Evolutionary conservation across 2,329 filamentous ascomycete genomes (phyloP), one percentile per base, ranked within the genome.

Genomic region (Cercospora sesami): DNA sequence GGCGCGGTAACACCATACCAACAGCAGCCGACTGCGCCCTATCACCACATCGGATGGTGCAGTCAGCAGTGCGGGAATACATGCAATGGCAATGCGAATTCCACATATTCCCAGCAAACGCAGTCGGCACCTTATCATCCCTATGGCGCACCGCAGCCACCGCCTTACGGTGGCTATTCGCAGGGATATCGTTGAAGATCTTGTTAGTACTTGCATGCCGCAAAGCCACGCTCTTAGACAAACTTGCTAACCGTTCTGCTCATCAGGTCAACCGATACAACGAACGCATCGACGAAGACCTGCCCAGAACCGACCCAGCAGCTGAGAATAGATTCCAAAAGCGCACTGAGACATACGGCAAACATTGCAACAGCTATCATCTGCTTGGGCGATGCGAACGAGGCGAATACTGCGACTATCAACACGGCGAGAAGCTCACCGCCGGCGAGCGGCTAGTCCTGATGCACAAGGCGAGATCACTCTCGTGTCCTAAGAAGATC

Each of bases 361-460:
- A 81, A 39, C 73, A 74, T 55, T 81, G 80, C 73, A 81, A 81
- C 70, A 74, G 74, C 51, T 78, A 75, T 57, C 78, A 81, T 63
- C 72, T 81, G 14, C 67, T 64, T 4, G 80, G 79, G 2, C 73
- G 79, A 31, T 83, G 82, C 65, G 68, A 73, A 5, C 76, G 79
- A n/a, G 80, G 78, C 8, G 74, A 77, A 10, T 79, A 80, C 63
- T 83, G 82, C 71, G 75, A 77, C 39, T 83, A 82, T 68, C 73
- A 78, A 61, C 82, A 83, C 68, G 79, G 79, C 42, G 78, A 80
- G 39, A 78, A 76, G 23, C 73, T 83, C 21, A 75, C 72, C 0
- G 69, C 74, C 2, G 78, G 74, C 4, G 81, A 83, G 66, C 68
- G 77, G 53, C 76, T 79, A 18, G 80, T 81, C 5, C 71, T 84